Base-by-base conservation (phyloP, 345 rosid species). In the Mangifera indica region DNA sequence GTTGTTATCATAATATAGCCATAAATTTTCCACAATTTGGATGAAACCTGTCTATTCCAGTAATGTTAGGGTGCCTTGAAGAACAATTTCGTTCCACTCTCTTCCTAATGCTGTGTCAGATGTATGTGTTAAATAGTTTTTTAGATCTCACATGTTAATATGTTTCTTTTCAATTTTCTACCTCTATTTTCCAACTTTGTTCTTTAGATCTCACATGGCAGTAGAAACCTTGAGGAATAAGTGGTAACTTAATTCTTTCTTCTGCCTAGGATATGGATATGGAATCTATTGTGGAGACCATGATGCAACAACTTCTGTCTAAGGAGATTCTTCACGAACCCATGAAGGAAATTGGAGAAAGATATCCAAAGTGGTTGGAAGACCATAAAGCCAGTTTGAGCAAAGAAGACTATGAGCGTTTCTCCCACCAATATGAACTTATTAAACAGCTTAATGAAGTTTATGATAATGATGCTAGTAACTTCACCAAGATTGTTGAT, bases 261-360 rank as follows among this genome's bases (percentile, higher is more conserved):
- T 72, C 53, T 65, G 66, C 14, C 13, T 71, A 93, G 97, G 98
- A 90, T 74, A 87, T 96, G 97, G 95, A 91, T 75, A 87, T 96
- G 97, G 95, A 91, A 79, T 91, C 97, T 2, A 86, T 96, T 25
- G 91, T 96, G 73, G 95, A 96, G 82, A 93, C 91, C 55, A 96
- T 96, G 98, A 96, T 96, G 99, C 97, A 93, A 69, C 99, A 96
- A 72, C 91, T 96, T 78, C 76, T 96, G 74, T 96, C 98, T 0
- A 88, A 96, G 85, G 98, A 96, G 67, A 93, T 91, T 69, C 98
- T 93, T 72, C 86, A 93, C n/a, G 98, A 93, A 69, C 99, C 99
- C 8, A 96, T 93, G 98, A 96, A 82, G 81, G 99, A 96, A 82
- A 91, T 96, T 9, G 95, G 88, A 18, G 97, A 84, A 65, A 84